Conservation (phyloP, 108 stramenopile genomes). For the Nitzschia palea region DNA sequence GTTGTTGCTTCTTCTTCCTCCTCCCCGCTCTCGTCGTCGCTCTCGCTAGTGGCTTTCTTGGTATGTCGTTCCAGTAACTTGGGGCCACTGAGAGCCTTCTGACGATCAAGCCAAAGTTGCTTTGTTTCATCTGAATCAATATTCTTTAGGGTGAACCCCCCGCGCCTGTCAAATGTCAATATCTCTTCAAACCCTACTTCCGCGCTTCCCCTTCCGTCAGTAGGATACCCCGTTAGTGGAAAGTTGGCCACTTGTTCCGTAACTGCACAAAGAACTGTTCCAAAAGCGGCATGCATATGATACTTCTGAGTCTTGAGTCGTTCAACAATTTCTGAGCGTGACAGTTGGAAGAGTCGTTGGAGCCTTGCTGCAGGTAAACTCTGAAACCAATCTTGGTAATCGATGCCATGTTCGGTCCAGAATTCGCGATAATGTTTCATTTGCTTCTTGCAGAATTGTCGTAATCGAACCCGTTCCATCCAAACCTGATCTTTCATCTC, state of each 20-base stretch:
- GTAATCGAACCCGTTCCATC: conserved; percentile 76
- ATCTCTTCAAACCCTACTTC: conserved; percentile 66
- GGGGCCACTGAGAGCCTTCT: conserved; percentile 64
- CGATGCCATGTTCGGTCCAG: conserved; percentile 49
- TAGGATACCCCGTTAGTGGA: conserved; percentile 58
- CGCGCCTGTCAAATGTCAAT: conserved; percentile 57
- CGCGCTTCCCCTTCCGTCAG: conserved; percentile 61
- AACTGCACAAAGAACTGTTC: conserved; percentile 71
- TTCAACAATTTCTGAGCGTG: conserved; percentile 66
- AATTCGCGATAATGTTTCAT: conserved; percentile 63
- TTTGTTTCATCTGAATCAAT: conserved; percentile 30
- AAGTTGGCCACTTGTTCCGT: conserved; percentile 67
- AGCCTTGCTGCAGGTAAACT: conserved; percentile 21
- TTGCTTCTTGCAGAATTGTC: conserved; percentile 76
- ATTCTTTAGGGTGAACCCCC: conserved; percentile 66
- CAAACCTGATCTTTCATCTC: conserved; percentile 86
- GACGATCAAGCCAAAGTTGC: conserved; percentile 24
- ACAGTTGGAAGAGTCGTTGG: conserved; percentile 59
- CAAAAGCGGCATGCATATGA: conserved; percentile 70
- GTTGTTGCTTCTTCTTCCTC: conserved; percentile 20
- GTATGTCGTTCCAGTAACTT: conserved; percentile 62
- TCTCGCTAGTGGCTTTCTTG: conserved; percentile 20
- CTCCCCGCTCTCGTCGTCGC: conserved; percentile 30
- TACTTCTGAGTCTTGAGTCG: conserved; percentile 54
- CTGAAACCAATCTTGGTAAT: conserved; percentile 43